These are phyloP conservation scores for Ceratocystis papillata DNA, from an alignment of 2,329 filamentous ascomycete species.

Conservation along the genomic window DNA sequence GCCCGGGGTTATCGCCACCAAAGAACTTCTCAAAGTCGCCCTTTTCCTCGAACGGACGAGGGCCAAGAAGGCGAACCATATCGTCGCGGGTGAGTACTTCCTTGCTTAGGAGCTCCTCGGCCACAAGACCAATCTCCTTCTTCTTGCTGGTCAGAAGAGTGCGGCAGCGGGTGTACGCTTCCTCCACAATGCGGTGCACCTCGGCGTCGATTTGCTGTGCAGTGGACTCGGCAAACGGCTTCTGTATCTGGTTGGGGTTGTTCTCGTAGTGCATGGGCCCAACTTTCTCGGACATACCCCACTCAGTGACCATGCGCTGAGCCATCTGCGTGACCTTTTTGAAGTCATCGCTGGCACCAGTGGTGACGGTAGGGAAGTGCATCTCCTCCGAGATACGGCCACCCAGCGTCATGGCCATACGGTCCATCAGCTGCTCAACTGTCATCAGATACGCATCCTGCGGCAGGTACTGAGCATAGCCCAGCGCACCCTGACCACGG, in stretches of 20 bases:
- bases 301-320: conserved; percentile 97
- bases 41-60: conserved; percentile 67
- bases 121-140: conserved; percentile 74
- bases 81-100: conserved; percentile 88
- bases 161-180: conserved; percentile 85
- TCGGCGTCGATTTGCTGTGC: conserved; percentile 85
- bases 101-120: conserved; percentile 84
- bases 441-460: conserved; percentile 93
- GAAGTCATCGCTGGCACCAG: conserved; percentile 92
- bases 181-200: conserved; percentile 80
- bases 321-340: conserved; percentile 96
- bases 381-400: conserved; percentile 92
- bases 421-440: conserved; percentile 90
- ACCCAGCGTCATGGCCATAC: conserved; percentile 98
- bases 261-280: conserved; percentile 87
- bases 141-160: conserved; percentile 77
- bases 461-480: conserved; percentile 96
- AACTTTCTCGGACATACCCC: conserved; percentile 93
- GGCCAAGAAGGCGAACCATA: conserved; percentile 77
- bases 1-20: conserved; percentile 43
- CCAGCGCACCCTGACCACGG: conserved; percentile 81
- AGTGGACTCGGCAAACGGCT: conserved; percentile 92
- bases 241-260: conserved; percentile 69
- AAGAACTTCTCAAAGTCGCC: conserved; percentile 96
- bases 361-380: conserved; percentile 93